phyloP scores from a whole-genome alignment of 192 early-diverging fungal species.

The Martensiomyces pterosporus region DNA sequence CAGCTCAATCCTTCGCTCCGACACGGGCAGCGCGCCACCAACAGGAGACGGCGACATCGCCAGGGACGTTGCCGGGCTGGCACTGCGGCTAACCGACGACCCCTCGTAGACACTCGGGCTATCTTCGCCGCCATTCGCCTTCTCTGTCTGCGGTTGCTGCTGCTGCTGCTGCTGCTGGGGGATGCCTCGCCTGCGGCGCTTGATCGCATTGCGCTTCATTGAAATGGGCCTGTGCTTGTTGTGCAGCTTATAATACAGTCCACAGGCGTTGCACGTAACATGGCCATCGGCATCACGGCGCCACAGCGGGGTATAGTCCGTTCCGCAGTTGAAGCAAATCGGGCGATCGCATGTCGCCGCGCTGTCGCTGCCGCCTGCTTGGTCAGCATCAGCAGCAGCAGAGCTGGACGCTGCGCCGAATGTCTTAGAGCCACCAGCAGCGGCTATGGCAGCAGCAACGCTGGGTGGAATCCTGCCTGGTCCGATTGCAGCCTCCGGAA shows the following conservation, averaged over 20 bases:
- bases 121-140: background rate
- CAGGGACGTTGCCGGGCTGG: slow-evolving; percentile 8
- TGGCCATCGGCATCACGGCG: slow-evolving; percentile 69
- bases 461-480: slow-evolving; percentile 32
- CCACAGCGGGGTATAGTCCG: slow-evolving; percentile 75
- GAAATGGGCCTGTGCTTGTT: slow-evolving; percentile 73
- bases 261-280: slow-evolving; percentile 88
- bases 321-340: slow-evolving; percentile 70
- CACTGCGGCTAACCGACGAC: slow-evolving; percentile 4
- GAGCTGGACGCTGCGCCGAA: background rate
- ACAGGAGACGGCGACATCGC: background rate
- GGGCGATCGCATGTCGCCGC: slow-evolving; percentile 13
- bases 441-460: slow-evolving; percentile 31
- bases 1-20: background rate
- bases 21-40: background rate
- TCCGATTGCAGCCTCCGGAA: slow-evolving; percentile 35
- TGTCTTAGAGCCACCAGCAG: slow-evolving; percentile 1
- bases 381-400: background rate
- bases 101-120: too few relatives aligned
- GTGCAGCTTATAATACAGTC: slow-evolving; percentile 86
- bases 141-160: too few relatives aligned
- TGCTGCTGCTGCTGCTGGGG: slow-evolving; percentile 2
- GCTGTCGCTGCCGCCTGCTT: background rate
- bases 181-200: slow-evolving; percentile 62
- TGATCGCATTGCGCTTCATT: slow-evolving; percentile 71